Percentiles rank a stretch among this genome's conserved stretches.
These are phyloP conservation scores for Trichoderma breve DNA, from an alignment of 2,329 filamentous ascomycete genomes.

Conservation along the genomic window DNA sequence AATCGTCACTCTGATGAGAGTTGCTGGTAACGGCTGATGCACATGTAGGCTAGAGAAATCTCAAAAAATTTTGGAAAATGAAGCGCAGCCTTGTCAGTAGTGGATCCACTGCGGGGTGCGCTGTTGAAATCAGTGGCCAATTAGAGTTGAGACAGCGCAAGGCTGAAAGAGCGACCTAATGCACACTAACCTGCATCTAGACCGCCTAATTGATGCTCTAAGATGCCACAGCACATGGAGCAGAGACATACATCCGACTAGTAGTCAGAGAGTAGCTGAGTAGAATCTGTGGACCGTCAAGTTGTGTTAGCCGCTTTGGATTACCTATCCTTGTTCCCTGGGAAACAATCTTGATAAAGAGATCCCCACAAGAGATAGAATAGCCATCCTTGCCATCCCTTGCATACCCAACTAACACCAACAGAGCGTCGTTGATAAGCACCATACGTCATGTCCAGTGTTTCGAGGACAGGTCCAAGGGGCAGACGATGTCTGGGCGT, in stretches of 20 bases:
- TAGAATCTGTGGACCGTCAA: neutral
- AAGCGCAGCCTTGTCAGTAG: slow-evolving; percentile 17
- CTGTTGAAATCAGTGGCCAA: neutral
- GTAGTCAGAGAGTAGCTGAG: neutral
- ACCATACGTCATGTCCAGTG: neutral
- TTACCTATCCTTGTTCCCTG: neutral
- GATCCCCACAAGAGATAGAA: slow-evolving; percentile 4
- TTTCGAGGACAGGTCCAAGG: neutral
- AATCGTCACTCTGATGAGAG: neutral
- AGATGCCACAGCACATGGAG: neutral
- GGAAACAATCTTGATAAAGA: neutral
- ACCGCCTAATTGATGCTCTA: slow-evolving; percentile 2
- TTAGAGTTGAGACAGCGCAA: neutral
- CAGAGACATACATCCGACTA: neutral
- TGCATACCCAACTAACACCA: neutral
- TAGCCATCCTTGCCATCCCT: neutral
- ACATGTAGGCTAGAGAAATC: neutral
- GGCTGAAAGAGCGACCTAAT: slow-evolving; percentile 8
- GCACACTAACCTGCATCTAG: slow-evolving; percentile 16
- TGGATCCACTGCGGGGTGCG: slow-evolving; percentile 19
- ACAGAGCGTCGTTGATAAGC: neutral
- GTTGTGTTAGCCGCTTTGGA: neutral
- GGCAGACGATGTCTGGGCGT: neutral
- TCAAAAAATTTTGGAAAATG: slow-evolving; percentile 17
- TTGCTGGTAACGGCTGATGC: neutral